A percentile compares a stretch with the other conserved stretches of the same genome.
These are phyloP conservation scores for Phytopythium vexans DNA, from an alignment of 352 stramenopile genomes.

Conservation along the genomic window DNA sequence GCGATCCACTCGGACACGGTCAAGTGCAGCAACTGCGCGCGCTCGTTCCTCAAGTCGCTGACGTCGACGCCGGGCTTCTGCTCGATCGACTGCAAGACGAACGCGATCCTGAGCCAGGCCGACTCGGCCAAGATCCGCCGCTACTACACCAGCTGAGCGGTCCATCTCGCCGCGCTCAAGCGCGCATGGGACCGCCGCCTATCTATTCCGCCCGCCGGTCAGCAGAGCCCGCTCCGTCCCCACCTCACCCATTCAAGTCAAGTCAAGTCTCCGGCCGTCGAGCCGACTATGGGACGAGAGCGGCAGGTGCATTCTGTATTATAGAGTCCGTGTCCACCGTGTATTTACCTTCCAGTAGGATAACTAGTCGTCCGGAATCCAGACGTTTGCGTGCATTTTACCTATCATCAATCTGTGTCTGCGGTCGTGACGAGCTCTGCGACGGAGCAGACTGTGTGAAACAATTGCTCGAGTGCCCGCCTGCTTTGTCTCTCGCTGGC, in stretches of 20 bases:
- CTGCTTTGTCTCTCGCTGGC: too few species aligned
- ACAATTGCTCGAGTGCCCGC: too few species aligned
- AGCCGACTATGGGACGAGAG: too few species aligned
- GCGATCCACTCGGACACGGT: conserved; percentile 71
- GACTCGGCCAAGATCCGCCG: conserved; percentile 63
- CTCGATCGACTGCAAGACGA: conserved; percentile 88
- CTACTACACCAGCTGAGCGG: conserved; percentile 23
- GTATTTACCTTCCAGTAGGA: conserved; percentile 1
- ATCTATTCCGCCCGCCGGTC: conserved; percentile 19
- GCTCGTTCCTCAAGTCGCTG: conserved; percentile 64
- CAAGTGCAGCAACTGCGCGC: conserved; percentile 81
- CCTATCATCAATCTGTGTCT: too few species aligned
- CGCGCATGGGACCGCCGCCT: conserved; percentile 5
- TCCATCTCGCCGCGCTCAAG: too few species aligned
- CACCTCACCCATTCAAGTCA: not conserved
- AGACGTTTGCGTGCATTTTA: too few species aligned
- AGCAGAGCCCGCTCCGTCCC: not conserved
- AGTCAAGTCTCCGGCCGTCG: too few species aligned
- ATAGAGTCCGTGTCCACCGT: conserved; percentile 1
- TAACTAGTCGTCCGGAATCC: not conserved
- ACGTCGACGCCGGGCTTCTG: conserved; percentile 71
- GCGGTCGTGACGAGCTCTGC: too few species aligned
- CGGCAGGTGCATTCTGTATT: not conserved
- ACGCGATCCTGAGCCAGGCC: conserved; percentile 65
- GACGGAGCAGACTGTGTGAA: too few species aligned